These are phyloP conservation scores for Russula earlei DNA, from an alignment of 768 basidiomycete genomes.

Conservation along the genomic window DNA sequence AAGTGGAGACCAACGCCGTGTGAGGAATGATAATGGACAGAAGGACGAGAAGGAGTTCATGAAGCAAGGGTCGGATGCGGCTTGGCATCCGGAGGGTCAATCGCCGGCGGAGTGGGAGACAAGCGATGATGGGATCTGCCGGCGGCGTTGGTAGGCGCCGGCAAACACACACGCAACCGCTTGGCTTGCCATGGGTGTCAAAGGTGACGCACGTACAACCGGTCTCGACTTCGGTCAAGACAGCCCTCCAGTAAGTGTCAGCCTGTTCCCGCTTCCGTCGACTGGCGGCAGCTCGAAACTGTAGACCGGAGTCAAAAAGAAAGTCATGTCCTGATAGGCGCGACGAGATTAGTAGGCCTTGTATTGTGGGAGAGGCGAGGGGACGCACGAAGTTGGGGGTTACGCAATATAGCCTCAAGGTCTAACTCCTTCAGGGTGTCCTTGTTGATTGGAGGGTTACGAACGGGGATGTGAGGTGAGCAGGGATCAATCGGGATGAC, in stretches of 20 bases:
- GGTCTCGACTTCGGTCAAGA: conserved; percentile 64
- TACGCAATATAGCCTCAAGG: conserved; percentile 74
- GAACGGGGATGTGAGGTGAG: conserved; percentile 53
- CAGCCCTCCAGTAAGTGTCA: conserved; percentile 80
- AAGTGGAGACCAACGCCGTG: conserved; percentile 33
- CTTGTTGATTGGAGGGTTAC: conserved; percentile 70
- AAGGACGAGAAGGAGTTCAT: conserved; percentile 47
- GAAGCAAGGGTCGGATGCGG: conserved; percentile 59
- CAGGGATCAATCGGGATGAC: conserved; percentile 33
- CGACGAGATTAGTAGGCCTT: conserved; percentile 8
- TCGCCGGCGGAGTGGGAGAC: conserved; percentile 27
- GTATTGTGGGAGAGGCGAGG: not conserved
- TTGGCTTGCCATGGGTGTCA: conserved; percentile 43
- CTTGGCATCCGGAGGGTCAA: conserved; percentile 62
- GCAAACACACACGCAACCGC: conserved; percentile 44
- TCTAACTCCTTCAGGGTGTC: conserved; percentile 81
- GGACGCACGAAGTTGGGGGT: conserved; percentile 81
- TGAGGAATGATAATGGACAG: conserved; percentile 73
- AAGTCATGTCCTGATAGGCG: conserved; percentile 66
- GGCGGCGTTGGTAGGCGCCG: conserved; percentile 21
- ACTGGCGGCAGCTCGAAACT: conserved; percentile 70
- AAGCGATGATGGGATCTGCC: conserved; percentile 37
- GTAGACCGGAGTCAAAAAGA: conserved; percentile 76
- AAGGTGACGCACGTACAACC: conserved; percentile 83
- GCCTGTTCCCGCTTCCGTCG: conserved; percentile 62